phyloP scores from a whole-genome alignment of 1,284 basidiomycete genomes.

The Pseudozyma tsukubaensis region DNA sequence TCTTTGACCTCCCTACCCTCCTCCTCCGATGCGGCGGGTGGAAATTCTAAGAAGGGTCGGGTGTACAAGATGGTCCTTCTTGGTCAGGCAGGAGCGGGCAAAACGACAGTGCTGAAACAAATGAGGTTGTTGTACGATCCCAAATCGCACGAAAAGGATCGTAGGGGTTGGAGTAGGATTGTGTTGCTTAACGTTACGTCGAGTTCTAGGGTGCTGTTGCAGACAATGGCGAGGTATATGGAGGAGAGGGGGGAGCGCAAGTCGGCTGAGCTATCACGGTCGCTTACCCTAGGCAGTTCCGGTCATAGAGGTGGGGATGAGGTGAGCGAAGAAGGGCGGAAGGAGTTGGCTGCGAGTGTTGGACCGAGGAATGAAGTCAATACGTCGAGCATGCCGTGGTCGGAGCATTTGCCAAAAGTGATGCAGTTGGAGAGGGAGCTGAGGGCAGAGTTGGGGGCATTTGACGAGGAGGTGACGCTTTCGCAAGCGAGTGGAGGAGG shows the following conservation, averaged over 20 bases:
- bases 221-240: constrained; percentile 23
- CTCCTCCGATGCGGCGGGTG: background rate
- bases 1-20: background rate
- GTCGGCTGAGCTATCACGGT: constrained; percentile 4
- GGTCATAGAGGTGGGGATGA: background rate
- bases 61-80: constrained; percentile 43
- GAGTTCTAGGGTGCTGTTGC: constrained; percentile 34
- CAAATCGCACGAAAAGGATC: constrained; percentile 41
- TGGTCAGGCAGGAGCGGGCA: constrained; percentile 55
- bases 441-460: constrained; percentile 25
- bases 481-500: background rate
- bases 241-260: constrained; percentile 15
- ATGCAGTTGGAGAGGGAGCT: constrained; percentile 17
- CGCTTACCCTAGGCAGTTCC: no score
- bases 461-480: constrained; percentile 22
- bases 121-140: constrained; percentile 59
- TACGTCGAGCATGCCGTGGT: constrained; percentile 13
- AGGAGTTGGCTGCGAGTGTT: background rate
- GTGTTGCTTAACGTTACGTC: constrained; percentile 47
- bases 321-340: background rate
- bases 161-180: constrained; percentile 39
- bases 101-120: constrained; percentile 58
- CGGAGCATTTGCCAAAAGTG: constrained; percentile 5
- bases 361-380: constrained; percentile 18
- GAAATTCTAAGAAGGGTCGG: constrained; percentile 3